These are phyloP conservation scores for Phytophthora pini DNA, from an alignment of 352 stramenopile genomes.

Conservation along the genomic window DNA sequence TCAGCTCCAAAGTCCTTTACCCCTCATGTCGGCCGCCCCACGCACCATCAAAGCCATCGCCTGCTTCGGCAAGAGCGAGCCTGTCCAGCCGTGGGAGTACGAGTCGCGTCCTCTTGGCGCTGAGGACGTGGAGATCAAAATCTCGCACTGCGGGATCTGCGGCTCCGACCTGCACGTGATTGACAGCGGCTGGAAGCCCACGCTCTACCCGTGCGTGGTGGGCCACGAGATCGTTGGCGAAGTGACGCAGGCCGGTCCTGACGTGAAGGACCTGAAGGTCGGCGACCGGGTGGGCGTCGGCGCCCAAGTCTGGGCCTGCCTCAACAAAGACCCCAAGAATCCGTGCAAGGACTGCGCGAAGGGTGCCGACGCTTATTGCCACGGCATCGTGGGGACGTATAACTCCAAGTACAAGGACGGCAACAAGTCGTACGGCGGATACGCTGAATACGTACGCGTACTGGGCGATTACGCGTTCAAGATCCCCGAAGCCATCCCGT, in stretches of 20 bases:
- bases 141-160: constrained; percentile 11
- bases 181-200: constrained; percentile 53
- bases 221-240: constrained; percentile 68
- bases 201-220: constrained; percentile 50
- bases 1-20: not conserved
- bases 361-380: constrained; percentile 72
- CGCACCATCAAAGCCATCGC: constrained; percentile 54
- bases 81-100: constrained; percentile 50
- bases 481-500: constrained; percentile 75
- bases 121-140: constrained; percentile 59
- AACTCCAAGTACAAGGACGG: constrained; percentile 57
- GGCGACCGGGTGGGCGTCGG: constrained; percentile 84
- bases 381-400: constrained; percentile 54
- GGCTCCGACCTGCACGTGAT: constrained; percentile 45
- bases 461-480: constrained; percentile 66
- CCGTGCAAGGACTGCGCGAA: constrained; percentile 48
- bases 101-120: constrained; percentile 48
- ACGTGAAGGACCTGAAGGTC: constrained; percentile 69
- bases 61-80: constrained; percentile 41
- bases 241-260: constrained; percentile 39
- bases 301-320: constrained; percentile 57
- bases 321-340: constrained; percentile 9
- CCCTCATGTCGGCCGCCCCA: constrained; percentile 29
- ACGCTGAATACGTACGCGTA: constrained; percentile 74
- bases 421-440: constrained; percentile 57